These are phyloP conservation scores for Daldinia vernicosa DNA, from an alignment of 495 filamentous ascomycete species.

Conservation along the genomic window DNA sequence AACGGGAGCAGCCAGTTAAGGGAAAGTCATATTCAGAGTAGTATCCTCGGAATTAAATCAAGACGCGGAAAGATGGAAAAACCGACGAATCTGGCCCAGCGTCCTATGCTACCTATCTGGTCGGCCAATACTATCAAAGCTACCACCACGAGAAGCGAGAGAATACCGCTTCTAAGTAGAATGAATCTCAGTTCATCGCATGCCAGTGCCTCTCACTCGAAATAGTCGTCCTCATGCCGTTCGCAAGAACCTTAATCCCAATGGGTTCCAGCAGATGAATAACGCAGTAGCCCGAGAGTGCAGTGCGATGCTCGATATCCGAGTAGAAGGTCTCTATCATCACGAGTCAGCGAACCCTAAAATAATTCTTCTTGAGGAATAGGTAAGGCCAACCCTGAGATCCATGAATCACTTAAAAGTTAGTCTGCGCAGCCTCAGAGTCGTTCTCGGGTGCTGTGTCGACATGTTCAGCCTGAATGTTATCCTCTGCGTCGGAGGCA, in stretches of 20 bases:
- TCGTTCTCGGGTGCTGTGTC: not conserved
- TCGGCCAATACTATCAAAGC: slow-evolving; percentile 6
- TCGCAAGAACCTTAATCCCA: not conserved
- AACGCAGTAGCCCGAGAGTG: not conserved
- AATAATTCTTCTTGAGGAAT: not conserved
- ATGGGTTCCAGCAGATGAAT: not conserved
- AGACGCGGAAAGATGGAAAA: slow-evolving; percentile 10
- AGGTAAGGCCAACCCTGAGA: not conserved
- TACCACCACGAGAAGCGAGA: not conserved
- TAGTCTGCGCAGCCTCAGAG: not conserved
- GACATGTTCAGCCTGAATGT: no score
- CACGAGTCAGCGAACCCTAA: not conserved
- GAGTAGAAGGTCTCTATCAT: not conserved
- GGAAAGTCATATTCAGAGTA: slow-evolving; percentile 13
- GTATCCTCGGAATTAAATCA: slow-evolving; percentile 32
- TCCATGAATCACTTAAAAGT: not conserved
- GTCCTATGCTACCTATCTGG: not conserved
- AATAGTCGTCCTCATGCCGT: not conserved
- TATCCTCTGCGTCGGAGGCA: not conserved
- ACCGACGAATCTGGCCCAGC: not conserved
- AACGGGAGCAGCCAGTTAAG: slow-evolving; percentile 13
- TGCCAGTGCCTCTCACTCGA: not conserved
- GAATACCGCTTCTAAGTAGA: not conserved
- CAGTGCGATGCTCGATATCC: not conserved
- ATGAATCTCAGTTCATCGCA: not conserved